These are phyloP conservation scores for Bipolaris zeicola DNA, from an alignment of 2,329 filamentous ascomycete genomes.

Conservation along the genomic window DNA sequence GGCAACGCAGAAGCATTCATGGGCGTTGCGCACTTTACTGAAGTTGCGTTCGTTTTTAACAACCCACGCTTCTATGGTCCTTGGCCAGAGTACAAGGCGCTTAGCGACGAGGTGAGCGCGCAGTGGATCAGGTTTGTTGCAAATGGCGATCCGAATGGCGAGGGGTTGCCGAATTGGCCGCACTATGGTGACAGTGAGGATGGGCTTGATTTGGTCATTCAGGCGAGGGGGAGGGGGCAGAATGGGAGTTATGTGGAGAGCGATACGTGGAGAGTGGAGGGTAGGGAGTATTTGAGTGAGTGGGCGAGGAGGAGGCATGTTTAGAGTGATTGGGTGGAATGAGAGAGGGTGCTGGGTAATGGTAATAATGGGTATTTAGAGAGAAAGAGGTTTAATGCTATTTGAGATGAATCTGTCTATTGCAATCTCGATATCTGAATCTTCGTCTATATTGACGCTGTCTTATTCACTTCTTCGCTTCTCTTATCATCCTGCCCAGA, in stretches of 20 bases:
- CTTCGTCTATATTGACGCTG: too few species aligned
- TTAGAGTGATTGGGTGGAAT: slow-evolving; percentile 10
- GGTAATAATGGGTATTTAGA: not conserved
- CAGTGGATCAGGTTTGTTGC: slow-evolving; percentile 56
- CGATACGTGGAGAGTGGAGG: slow-evolving; percentile 53
- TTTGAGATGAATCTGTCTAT: not conserved
- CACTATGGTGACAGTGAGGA: slow-evolving; percentile 44
- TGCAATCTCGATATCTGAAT: too few species aligned
- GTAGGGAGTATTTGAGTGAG: slow-evolving; percentile 48
- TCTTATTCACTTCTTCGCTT: too few species aligned
- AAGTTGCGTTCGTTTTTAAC: slow-evolving; percentile 55
- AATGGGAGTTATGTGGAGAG: slow-evolving; percentile 50
- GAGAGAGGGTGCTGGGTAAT: not conserved
- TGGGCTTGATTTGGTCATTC: slow-evolving; percentile 54
- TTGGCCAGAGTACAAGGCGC: slow-evolving; percentile 46
- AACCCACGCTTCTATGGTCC: slow-evolving; percentile 50
- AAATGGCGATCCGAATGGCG: slow-evolving; percentile 46
- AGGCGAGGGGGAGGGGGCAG: slow-evolving; percentile 50
- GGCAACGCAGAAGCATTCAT: slow-evolving; percentile 51
- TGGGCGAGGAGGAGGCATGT: slow-evolving; percentile 49
- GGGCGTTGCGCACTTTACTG: slow-evolving; percentile 61
- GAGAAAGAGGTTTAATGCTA: not conserved
- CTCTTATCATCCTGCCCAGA: too few species aligned
- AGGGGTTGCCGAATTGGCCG: slow-evolving; percentile 49
- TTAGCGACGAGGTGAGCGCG: slow-evolving; percentile 53